Base-by-base conservation (phyloP, 179 eudicot genomes). In the Nepenthes alata region DNA sequence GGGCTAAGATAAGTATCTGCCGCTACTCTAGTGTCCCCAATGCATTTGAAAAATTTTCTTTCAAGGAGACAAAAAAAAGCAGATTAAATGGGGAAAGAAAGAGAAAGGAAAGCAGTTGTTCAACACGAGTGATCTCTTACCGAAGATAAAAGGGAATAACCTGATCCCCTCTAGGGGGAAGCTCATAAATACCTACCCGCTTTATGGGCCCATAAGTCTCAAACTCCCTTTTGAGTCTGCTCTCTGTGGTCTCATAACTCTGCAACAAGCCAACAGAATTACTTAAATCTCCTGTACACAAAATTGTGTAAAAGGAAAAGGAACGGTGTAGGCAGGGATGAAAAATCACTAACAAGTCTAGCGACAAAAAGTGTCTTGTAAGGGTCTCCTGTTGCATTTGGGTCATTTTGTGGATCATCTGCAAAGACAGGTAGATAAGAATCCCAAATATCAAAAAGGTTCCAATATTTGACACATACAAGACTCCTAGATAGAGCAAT, bases 201-300 rank as follows among this genome's bases (percentile, higher is more conserved):
- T 94, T 94, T 78, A 94, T 90, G 45, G 99, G 95, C 61, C 99
- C 99, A 76, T 94, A 94, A 57, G 97, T 85, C 81, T 94, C 99
- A 80, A 94, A 94, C 91, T 94, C 99, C 87, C 97, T 85, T 85
- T 90, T 94, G 72, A 94, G 77, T 79, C 83, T 83, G 86, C 96
- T 83, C 75, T 90, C 99, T n/a, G 97, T 77, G 57, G 97, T 94
- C 78, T 94, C 99, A 66, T 83, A 87, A 66, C 79, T 91, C 98
- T 91, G 95, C 62, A 82, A 69, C 62, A 3, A 64, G 52, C 39
- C 3, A 53, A 55, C 8, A 64, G 38, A 13, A 16, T 47, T 25
- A 54, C 10, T 57, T 16, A 11, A 63, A 6, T 37, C 48, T 37
- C 5, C 4, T 44, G 35, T 55, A 35, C 37, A 16, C 34, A 37